Evolutionary conservation across 805 yeast species (phyloP), one percentile per base, ranked within the genome.

Genomic region (Isabelozyma heimii): DNA sequence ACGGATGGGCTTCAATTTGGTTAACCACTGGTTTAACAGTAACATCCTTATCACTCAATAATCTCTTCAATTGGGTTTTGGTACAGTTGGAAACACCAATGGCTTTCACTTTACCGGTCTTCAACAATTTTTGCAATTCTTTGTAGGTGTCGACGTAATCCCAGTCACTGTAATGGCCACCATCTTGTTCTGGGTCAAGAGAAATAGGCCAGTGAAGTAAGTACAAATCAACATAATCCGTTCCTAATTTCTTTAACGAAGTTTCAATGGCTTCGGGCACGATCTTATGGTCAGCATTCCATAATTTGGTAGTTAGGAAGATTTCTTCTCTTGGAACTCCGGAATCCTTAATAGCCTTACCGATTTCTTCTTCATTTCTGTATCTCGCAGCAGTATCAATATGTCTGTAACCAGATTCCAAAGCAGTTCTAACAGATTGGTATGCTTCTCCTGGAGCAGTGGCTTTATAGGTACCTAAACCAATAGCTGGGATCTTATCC

Each of bases 401-500:
- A 65, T 87, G 91, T 51, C 81, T 74, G 70, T 86, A 86, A 28
- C 92, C 92, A 44, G 75, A 73, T 54, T 84, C 67, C 50, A 85
- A 62, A 8, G 95, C 95, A 33, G 74, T 60, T 43, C 70, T 63
- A 42, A 84, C 89, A 37, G 92, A 79, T 26, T 73, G 67, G 58
- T 73, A 70, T 37, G 82, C 89, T 13, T 76, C 82, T 5, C 53
- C 58, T 35, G 77, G 76, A 14, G 73, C 77, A 17, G 79, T 63
- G 33, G 86, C 80, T 62, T 70, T 70, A 86, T 89, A 87, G 30
- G 94, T 86, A 42, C 95, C 94, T 45, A 87, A 77, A 3, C 89
- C 91, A 40, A 88, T 71, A 9, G 74, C 77, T 39, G 92, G 92
- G 51, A 88, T 83, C 42, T 62, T 54, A 26, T 71, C 72, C 20